phyloP scores from a whole-genome alignment of 2,329 filamentous ascomycete genomes.

The Bipolaris gigantea region DNA sequence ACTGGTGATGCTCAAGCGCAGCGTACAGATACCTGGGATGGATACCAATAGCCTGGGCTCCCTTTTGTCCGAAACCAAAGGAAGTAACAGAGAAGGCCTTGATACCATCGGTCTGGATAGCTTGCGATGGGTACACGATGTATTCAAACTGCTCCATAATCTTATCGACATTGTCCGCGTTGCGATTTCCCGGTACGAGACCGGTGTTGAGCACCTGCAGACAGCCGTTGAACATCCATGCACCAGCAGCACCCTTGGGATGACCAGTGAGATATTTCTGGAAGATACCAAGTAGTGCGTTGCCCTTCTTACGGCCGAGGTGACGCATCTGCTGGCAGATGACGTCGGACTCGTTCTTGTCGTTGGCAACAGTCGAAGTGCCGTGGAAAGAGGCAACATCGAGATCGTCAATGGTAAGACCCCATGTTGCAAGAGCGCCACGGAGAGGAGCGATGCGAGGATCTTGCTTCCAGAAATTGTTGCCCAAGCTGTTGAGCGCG shows the following conservation, averaged over 20 bases:
- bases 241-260: constrained; percentile 97
- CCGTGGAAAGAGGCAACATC: constrained; percentile 97
- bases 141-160: constrained; percentile 97
- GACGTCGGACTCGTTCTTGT: constrained; percentile 99
- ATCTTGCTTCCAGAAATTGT: constrained; percentile 99
- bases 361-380: constrained; percentile 96
- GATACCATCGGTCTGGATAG: constrained; percentile 95
- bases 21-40: constrained; percentile 96
- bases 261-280: constrained; percentile 99
- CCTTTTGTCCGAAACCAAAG: constrained; percentile 99
- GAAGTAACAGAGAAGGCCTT: constrained; percentile 99
- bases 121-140: constrained; percentile 93
- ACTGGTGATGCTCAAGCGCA: constrained; percentile 84
- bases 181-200: constrained; percentile 93
- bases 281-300: constrained; percentile 95
- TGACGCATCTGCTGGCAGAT: constrained; percentile 96
- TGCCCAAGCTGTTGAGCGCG: constrained; percentile 87
- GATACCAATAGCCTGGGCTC: constrained; percentile 93
- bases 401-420: constrained; percentile 94
- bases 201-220: constrained; percentile 93
- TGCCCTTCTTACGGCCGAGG: constrained; percentile 93
- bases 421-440: constrained; percentile 95
- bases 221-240: constrained; percentile 99
- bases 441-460: constrained; percentile 90
- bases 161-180: constrained; percentile 95